Conservation (phyloP, 1,139 yeast genomes). For the Spathaspora sp. region DNA sequence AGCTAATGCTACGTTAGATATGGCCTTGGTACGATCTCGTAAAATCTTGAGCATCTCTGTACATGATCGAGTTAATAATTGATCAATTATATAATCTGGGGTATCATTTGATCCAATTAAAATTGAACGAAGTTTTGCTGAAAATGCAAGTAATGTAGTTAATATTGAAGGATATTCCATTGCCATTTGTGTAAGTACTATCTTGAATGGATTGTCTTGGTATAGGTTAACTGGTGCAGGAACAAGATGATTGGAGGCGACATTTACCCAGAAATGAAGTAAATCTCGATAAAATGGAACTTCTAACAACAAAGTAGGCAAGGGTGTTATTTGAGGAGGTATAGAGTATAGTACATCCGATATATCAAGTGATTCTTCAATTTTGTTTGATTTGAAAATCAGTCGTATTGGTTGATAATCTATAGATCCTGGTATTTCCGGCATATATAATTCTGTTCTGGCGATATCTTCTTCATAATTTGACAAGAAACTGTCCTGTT, state of each 20-base stretch:
- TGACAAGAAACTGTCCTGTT: slow-evolving; percentile 14
- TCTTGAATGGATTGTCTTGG: slow-evolving; percentile 65
- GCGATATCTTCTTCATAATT: slow-evolving; percentile 21
- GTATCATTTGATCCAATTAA: slow-evolving; percentile 31
- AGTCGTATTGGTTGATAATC: slow-evolving; percentile 6
- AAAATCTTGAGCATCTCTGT: slow-evolving; percentile 54
- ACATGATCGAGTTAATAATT: slow-evolving; percentile 55
- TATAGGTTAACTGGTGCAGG: slow-evolving; percentile 65
- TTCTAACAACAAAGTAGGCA: slow-evolving; percentile 57
- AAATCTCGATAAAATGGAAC: slow-evolving; percentile 61
- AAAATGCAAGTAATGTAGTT: slow-evolving; percentile 64
- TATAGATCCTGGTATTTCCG: slow-evolving; percentile 4
- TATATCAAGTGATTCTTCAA: background rate
- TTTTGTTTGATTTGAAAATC: background rate
- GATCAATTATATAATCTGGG: slow-evolving; percentile 48
- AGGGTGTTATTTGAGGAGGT: slow-evolving; percentile 52
- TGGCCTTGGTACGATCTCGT: slow-evolving; percentile 51
- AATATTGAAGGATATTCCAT: slow-evolving; percentile 58
- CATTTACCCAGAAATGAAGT: slow-evolving; percentile 63
- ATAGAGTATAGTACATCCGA: slow-evolving; percentile 18
- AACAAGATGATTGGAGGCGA: slow-evolving; percentile 61
- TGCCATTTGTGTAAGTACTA: slow-evolving; percentile 69
- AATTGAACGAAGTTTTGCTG: slow-evolving; percentile 52
- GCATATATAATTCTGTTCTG: slow-evolving; percentile 18
- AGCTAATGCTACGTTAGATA: slow-evolving; percentile 67